Evolutionary conservation across 305 asterid genomes (phyloP).

Genomic region (Solanum chacoense): DNA sequence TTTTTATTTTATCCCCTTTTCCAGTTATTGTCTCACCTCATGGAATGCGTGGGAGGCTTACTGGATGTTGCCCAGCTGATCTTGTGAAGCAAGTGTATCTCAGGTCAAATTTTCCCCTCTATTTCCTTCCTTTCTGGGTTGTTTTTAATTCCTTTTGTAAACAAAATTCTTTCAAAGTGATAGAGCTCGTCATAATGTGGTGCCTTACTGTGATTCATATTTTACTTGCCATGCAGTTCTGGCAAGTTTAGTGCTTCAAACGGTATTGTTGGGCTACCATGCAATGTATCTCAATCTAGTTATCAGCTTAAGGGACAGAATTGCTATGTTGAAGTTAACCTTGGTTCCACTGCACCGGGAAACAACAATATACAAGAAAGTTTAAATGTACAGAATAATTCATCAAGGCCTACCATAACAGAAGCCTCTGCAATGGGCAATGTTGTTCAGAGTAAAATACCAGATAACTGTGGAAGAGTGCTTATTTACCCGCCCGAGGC

Average conservation of each 20-base stretch:
- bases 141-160: not conserved
- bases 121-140: not conserved
- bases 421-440: conserved; percentile 41
- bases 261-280: conserved; percentile 76
- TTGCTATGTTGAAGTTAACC: conserved; percentile 77
- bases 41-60: conserved; percentile 96
- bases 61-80: conserved; percentile 88
- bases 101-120: conserved; percentile 39
- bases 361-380: conserved; percentile 39
- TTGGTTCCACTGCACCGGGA: conserved; percentile 42
- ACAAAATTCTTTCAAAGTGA: not conserved
- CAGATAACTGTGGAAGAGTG: conserved; percentile 40
- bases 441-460: conserved; percentile 39
- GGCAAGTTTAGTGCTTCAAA: conserved; percentile 68
- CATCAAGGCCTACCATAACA: conserved; percentile 31
- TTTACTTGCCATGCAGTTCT: conserved; percentile 45
- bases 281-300: conserved; percentile 58
- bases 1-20: conserved; percentile 10
- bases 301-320: conserved; percentile 71
- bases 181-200: not conserved
- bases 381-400: conserved; percentile 26
- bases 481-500: conserved; percentile 91
- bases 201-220: conserved; percentile 1
- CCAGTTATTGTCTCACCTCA: conserved; percentile 93
- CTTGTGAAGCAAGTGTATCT: conserved; percentile 94